Evolutionary conservation across 495 filamentous ascomycete species (phyloP), one percentile per base, ranked within the genome.

Genomic region (Penicillium turbatum): DNA sequence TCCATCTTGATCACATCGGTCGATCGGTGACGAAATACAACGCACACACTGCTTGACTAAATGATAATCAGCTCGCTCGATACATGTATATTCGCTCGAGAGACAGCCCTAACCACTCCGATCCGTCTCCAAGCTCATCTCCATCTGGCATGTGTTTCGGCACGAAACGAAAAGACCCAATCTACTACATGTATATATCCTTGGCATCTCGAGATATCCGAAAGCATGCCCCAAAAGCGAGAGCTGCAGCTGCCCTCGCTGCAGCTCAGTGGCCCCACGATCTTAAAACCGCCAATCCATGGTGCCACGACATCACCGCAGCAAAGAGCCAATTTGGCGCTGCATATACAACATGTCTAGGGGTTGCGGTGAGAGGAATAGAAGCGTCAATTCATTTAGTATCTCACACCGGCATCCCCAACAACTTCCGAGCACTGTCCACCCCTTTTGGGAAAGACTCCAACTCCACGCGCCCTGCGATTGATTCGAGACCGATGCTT

Each of bases 301-400:
- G 69, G 71, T 67, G 71, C 71, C 71, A 73, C 69, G 69, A 70
- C 68, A 73, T 64, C 64, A 64, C 53, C 59, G 62, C 63, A 61
- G 56, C 51, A 53, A 24, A 60, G 55, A 60, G 49, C 65, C 65
- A 63, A 61, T 54, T 60, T 63, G 53, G 56, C 54, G 54, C 59
- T 58, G 64, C 54, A 52, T 53, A 24, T 4, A 24, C 21, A 24
- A 24, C 21, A 24, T 24, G 4, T 4, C 21, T 24, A 34, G 55
- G 29, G 26, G 39, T 40, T 53, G 41, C 51, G 51, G 51, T 53
- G 48, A 53, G 29, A 17, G n/a, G 26, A 50, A 49, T 47, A 32
- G 31, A 52, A 51, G 53, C 45, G 62, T 59, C 11, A 32, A 21
- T 41, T 26, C 17, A 24, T 27, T 5, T 19, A 13, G 21, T 36